Evolutionary conservation across 2,329 filamentous ascomycete species (phyloP).

Genomic region (Lecanosticta acicola): DNA sequence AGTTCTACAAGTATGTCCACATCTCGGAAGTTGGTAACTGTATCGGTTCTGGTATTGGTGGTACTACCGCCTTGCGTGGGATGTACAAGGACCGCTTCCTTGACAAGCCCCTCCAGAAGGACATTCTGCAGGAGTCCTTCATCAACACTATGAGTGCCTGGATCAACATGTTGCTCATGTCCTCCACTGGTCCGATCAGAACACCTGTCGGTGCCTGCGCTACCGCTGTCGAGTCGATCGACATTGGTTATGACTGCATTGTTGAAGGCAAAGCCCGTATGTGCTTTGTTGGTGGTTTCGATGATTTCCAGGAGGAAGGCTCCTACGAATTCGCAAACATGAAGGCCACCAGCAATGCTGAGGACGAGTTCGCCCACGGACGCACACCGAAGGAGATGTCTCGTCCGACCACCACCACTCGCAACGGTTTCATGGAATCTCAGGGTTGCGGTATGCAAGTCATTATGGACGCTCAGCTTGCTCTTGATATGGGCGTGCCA

Average conservation of each 20-base stretch:
- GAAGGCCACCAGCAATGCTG: slow-evolving; percentile 97
- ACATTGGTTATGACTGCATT: slow-evolving; percentile 97
- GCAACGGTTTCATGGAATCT: slow-evolving; percentile 98
- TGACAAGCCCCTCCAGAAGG: slow-evolving; percentile 95
- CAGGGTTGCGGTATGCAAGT: slow-evolving; percentile 97
- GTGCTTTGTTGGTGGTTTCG: slow-evolving; percentile 96
- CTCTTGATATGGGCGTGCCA: slow-evolving; percentile 95
- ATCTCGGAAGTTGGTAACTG: slow-evolving; percentile 98
- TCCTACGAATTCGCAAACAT: slow-evolving; percentile 99
- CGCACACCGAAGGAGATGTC: slow-evolving; percentile 98
- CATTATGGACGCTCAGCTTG: slow-evolving; percentile 95
- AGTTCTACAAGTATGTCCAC: slow-evolving; percentile 99
- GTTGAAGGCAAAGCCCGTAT: slow-evolving; percentile 96
- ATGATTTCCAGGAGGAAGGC: slow-evolving; percentile 98
- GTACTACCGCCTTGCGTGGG: slow-evolving; percentile 80
- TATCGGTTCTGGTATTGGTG: slow-evolving; percentile 96
- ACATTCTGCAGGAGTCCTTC: slow-evolving; percentile 98
- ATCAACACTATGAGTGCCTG: slow-evolving; percentile 99
- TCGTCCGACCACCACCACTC: slow-evolving; percentile 88
- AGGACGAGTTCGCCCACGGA: slow-evolving; percentile 92
- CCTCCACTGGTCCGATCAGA: slow-evolving; percentile 96
- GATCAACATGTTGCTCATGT: slow-evolving; percentile 98
- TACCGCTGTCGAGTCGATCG: slow-evolving; percentile 92
- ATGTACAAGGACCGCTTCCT: slow-evolving; percentile 99
- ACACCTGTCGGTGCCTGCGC: slow-evolving; percentile 96